A percentile compares a stretch with the other conserved stretches of the same genome.
Evolutionary conservation across 1,139 yeast genomes (phyloP).

Genomic region (Zhuliangozyma parablackwelliae): DNA sequence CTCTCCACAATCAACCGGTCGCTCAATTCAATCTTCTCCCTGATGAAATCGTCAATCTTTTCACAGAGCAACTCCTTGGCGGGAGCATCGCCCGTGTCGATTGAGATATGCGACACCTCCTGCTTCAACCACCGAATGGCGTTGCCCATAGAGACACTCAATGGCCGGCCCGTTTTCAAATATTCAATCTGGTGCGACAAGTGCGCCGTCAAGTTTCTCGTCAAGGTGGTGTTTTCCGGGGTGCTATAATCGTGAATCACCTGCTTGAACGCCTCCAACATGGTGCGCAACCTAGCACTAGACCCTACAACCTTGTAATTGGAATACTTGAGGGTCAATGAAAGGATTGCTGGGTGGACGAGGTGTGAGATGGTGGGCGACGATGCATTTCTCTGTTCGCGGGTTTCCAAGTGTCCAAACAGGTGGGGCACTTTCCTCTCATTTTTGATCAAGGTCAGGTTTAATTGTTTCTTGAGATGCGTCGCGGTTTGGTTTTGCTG

Average conservation of each 20-base stretch:
- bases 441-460: slow-evolving; percentile 47
- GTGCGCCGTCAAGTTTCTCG: slow-evolving; percentile 85
- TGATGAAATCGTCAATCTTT: slow-evolving; percentile 74
- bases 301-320: slow-evolving; percentile 89
- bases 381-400: slow-evolving; percentile 71
- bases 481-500: slow-evolving; percentile 28
- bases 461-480: slow-evolving; percentile 52
- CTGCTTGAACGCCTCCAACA: slow-evolving; percentile 79
- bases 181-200: slow-evolving; percentile 94
- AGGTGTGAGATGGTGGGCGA: slow-evolving; percentile 60
- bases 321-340: slow-evolving; percentile 76
- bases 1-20: slow-evolving; percentile 78
- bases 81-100: slow-evolving; percentile 65
- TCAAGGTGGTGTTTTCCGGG: slow-evolving; percentile 79
- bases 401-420: slow-evolving; percentile 84
- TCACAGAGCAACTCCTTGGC: slow-evolving; percentile 68
- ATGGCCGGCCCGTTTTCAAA: slow-evolving; percentile 84
- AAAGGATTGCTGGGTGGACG: slow-evolving; percentile 82
- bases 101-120: slow-evolving; percentile 74
- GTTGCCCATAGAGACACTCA: slow-evolving; percentile 94
- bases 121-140: slow-evolving; percentile 97
- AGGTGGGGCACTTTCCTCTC: slow-evolving; percentile 53
- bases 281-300: slow-evolving; percentile 74
- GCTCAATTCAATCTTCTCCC: slow-evolving; percentile 81
- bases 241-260: slow-evolving; percentile 80